These are phyloP conservation scores for Fusarium redolens DNA, from an alignment of 2,329 filamentous ascomycete genomes.

Conservation along the genomic window DNA sequence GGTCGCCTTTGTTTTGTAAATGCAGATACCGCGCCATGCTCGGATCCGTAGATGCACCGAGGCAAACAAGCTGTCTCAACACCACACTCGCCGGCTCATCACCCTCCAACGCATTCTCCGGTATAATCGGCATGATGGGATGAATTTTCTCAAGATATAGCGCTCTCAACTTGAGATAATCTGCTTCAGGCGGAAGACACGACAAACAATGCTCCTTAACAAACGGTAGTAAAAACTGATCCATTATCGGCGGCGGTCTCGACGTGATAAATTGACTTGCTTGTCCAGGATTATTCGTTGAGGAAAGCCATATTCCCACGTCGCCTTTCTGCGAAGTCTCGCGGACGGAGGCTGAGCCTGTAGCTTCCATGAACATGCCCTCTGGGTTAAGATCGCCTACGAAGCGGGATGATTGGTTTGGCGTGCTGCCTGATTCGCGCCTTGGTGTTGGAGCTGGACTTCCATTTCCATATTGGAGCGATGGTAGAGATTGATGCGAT, in stretches of 20 bases:
- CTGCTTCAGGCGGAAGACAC: slow-evolving; percentile 59
- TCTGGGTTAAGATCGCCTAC: slow-evolving; percentile 71
- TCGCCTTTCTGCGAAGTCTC: slow-evolving; percentile 61
- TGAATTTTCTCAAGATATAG: slow-evolving; percentile 65
- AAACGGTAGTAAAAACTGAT: slow-evolving; percentile 56
- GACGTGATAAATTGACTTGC: slow-evolving; percentile 53
- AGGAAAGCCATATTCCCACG: slow-evolving; percentile 66
- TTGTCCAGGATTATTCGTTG: slow-evolving; percentile 43
- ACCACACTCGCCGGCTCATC: slow-evolving; percentile 55
- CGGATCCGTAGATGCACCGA: slow-evolving; percentile 65
- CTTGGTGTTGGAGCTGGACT: slow-evolving; percentile 13
- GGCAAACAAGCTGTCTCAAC: slow-evolving; percentile 64
- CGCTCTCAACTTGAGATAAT: slow-evolving; percentile 58
- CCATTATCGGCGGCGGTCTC: slow-evolving; percentile 53
- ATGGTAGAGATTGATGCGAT: not conserved
- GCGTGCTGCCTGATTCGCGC: slow-evolving; percentile 33
- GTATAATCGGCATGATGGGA: slow-evolving; percentile 65
- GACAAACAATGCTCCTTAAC: slow-evolving; percentile 59
- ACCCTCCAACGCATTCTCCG: slow-evolving; percentile 49
- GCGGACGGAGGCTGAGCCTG: slow-evolving; percentile 49
- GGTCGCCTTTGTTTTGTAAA: slow-evolving; percentile 53
- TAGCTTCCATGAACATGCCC: slow-evolving; percentile 68
- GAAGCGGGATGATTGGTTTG: slow-evolving; percentile 57
- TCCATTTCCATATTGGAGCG: slow-evolving; percentile 19
- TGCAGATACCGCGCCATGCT: slow-evolving; percentile 58